These are phyloP conservation scores for Pseudonitzschia pungens DNA, from an alignment of 108 stramenopile species.

Conservation along the genomic window DNA sequence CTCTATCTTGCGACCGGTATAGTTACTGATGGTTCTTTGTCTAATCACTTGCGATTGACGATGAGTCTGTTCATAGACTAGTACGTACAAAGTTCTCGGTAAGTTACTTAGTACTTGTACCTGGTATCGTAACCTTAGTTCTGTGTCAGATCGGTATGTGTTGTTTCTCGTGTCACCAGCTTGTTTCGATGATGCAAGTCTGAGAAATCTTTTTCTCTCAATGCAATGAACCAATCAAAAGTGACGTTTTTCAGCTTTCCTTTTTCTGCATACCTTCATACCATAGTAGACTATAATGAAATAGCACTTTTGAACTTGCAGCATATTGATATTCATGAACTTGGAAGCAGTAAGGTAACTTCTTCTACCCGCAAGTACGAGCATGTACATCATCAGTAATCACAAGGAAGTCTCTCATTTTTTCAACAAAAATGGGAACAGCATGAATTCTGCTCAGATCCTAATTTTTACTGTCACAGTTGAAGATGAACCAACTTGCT, in stretches of 20 bases:
- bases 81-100: too few species aligned
- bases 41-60: background rate
- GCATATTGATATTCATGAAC: too few species aligned
- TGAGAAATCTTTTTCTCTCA: background rate
- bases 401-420: too few species aligned
- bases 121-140: background rate
- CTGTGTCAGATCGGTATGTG: background rate
- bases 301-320: too few species aligned
- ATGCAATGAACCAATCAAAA: background rate
- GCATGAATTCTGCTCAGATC: too few species aligned
- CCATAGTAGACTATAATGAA: too few species aligned
- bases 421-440: too few species aligned
- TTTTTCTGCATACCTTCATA: background rate
- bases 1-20: background rate
- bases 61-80: background rate
- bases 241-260: background rate
- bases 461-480: too few species aligned
- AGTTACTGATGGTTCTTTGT: background rate
- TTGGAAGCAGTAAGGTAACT: too few species aligned
- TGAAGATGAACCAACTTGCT: too few species aligned
- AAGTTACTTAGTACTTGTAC: background rate
- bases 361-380: too few species aligned
- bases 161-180: constrained; percentile 2
- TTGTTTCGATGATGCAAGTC: background rate
- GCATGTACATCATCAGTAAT: too few species aligned